Base-by-base conservation (phyloP, 192 early-diverging fungal genomes). In the Funneliformis geosporum region DNA sequence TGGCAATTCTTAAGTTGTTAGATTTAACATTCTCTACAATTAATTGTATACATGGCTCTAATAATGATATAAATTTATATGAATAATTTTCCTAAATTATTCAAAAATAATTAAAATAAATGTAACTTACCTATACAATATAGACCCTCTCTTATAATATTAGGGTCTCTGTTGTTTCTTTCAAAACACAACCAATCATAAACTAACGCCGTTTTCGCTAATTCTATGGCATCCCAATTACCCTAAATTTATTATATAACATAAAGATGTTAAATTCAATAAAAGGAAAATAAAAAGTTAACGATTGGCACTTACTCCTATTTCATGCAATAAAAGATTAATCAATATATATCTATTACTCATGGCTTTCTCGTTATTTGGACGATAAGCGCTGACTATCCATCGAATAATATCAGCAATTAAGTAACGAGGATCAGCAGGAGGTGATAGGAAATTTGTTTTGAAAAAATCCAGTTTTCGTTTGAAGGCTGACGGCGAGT, bases 171-270 rank as follows among this genome's bases (percentile, higher is more conserved):
- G 11, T 25, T 14, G 2, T 25, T 72, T 28, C 70, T 72, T 9
- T 72, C 44, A 50, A 72, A 72, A 72, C 43, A 72, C 14, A 72
- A 6, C 42, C 70, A 72, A 50, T 72, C 70, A 21, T 40, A 72
- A n/a, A 47, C 25, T 28, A 72, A 28, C 5, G 70, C 70, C 25
- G 6, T n/a, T 33, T 50, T 72, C 28, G 70, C 23, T 25, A 47
- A 72, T 5, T 28, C 43, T 0, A 47, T 47, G 21, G 23, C 62
- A 11, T 64, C 62, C 62, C 62, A 64, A 64, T 28, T 64, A 14
- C 10, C 25, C 62, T 64, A 27, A 64, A 14, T 23, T 8, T 61
- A 33, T 33, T 33, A 61, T 61, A 23, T 62, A 27, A 27, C 25
- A n/a, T n/a, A 60, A 14, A 23, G 1, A 60, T 60, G 43, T 10